phyloP scores from a whole-genome alignment of 2,329 filamentous ascomycete genomes.

The Pyrenophora teres region DNA sequence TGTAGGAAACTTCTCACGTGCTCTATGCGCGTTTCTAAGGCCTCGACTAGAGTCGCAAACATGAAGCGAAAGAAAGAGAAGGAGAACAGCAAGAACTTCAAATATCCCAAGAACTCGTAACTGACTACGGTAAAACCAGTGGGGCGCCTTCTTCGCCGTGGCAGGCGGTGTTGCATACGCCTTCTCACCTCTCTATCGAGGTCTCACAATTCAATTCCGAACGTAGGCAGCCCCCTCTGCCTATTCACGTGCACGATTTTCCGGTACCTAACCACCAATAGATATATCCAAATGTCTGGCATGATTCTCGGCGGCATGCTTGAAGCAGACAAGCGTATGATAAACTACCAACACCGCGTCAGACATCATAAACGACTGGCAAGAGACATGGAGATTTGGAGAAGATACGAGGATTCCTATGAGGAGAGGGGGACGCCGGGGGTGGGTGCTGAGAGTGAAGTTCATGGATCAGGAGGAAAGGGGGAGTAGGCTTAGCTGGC shows the following conservation, averaged over 20 bases:
- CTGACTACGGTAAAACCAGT: conserved; percentile 49
- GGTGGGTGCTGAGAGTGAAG: conserved; percentile 42
- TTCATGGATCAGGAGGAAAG: conserved; percentile 21
- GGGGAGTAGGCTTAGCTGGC: background rate
- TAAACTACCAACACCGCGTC: conserved; percentile 68
- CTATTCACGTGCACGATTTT: background rate
- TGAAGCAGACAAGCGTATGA: conserved; percentile 71
- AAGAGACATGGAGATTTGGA: conserved; percentile 70
- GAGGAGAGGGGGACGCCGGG: conserved; percentile 49
- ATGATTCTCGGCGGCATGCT: conserved; percentile 81
- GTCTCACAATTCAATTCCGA: conserved; percentile 49
- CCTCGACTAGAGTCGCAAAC: too few relatives aligned
- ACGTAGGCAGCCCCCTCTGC: conserved; percentile 25
- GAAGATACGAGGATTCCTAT: conserved; percentile 67
- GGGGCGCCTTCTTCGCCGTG: conserved; percentile 69
- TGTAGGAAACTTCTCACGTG: too few relatives aligned
- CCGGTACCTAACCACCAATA: conserved; percentile 43
- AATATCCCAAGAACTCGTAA: too few relatives aligned
- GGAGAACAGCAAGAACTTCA: background rate
- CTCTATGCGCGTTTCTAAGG: too few relatives aligned
- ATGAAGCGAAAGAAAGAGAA: background rate
- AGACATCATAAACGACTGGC: conserved; percentile 67
- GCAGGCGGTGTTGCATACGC: conserved; percentile 66
- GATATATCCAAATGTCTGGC: conserved; percentile 82
- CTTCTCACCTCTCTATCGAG: conserved; percentile 72